Percentiles rank a stretch among this genome's conserved stretches.
Evolutionary conservation across 2,329 filamentous ascomycete species (phyloP).

Genomic region (Lecanicillium sp.): DNA sequence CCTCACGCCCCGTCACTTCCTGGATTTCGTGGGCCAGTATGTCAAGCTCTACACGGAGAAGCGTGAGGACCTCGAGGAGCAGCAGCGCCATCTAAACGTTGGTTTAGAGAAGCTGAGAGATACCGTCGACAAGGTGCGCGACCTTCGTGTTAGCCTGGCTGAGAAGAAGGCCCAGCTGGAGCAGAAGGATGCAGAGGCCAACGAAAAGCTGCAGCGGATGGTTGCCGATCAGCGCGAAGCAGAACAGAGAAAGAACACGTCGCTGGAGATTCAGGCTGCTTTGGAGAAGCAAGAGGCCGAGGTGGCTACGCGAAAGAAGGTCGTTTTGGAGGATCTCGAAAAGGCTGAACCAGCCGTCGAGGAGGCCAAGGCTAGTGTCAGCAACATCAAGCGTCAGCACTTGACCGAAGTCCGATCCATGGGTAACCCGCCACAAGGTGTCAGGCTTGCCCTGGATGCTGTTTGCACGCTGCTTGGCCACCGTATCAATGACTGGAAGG

Average conservation of each 20-base stretch:
- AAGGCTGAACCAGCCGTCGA: conserved; percentile 88
- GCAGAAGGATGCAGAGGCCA: conserved; percentile 89
- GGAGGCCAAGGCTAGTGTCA: conserved; percentile 92
- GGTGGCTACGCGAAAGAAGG: conserved; percentile 73
- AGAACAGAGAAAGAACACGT: conserved; percentile 82
- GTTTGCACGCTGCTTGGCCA: conserved; percentile 93
- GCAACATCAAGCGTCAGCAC: conserved; percentile 96
- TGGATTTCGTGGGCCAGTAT: conserved; percentile 97
- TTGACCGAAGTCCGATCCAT: conserved; percentile 96
- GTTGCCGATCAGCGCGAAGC: conserved; percentile 92
- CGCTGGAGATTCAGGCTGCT: conserved; percentile 79
- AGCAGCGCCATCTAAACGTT: conserved; percentile 96
- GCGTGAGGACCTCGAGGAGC: conserved; percentile 95
- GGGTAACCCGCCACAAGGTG: conserved; percentile 84
- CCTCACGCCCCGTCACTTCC: conserved; percentile 91
- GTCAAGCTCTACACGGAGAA: conserved; percentile 97
- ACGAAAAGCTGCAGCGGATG: conserved; percentile 96
- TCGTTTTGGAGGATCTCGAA: conserved; percentile 82
- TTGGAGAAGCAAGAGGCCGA: conserved; percentile 86
- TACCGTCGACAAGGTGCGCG: conserved; percentile 94
- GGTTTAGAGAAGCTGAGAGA: conserved; percentile 95
- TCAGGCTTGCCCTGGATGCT: conserved; percentile 88
- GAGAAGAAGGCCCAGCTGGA: conserved; percentile 93
- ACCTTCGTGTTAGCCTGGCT: conserved; percentile 82
- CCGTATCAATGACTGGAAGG: conserved; percentile 86